Base-by-base conservation (phyloP, 2,329 filamentous ascomycete genomes). In the Penicillium sp. region DNA sequence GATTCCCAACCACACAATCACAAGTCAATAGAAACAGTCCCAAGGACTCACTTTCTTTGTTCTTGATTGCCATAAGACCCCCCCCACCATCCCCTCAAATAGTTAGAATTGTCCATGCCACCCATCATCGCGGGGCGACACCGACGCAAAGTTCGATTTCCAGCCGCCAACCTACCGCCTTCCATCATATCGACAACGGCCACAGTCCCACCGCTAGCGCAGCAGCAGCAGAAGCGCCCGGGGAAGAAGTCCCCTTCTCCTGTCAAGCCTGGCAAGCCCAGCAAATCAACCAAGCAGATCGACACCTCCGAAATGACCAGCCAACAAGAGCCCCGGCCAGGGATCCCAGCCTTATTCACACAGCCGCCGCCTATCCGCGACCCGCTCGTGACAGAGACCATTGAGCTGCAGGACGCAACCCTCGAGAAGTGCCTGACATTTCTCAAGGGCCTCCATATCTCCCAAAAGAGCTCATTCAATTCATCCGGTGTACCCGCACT, bases 401-500 rank as follows among this genome's bases (percentile, higher is more conserved):
- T 89, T 1, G 72, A 76, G 51, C 73, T 85, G 31, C 91, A 96
- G 75, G 83, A 89, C 59, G 79, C 85, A 56, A 94, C 90, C 0
- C 79, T 91, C 55, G 76, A 85, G 39, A 83, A 85, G 68, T 90
- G 90, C 68, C 77, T 92, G 33, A 88, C 89, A 0, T 89, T 87
- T 64, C 80, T 96, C 16, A 78, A 79, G 36, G 78, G 78, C 71
- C 71, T 69, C 52, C 72, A 75, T n/a, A 81, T 78, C 43, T 79
- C 80, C 50, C 79, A 83, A 59, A 78, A 81, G 24, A 74, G 77
- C 19, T 74, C 77, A 27, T 83, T 85, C 76, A 96, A 96, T 76
- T 78, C 78, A 53, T 81, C 88, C 73, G 92, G 92, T 14, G 79
- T 97, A 37, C 90, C 92, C 14, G 82, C 82, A 57, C 84, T 99